Evolutionary conservation across 805 yeast genomes (phyloP).

Genomic region (Candida quercuum): DNA sequence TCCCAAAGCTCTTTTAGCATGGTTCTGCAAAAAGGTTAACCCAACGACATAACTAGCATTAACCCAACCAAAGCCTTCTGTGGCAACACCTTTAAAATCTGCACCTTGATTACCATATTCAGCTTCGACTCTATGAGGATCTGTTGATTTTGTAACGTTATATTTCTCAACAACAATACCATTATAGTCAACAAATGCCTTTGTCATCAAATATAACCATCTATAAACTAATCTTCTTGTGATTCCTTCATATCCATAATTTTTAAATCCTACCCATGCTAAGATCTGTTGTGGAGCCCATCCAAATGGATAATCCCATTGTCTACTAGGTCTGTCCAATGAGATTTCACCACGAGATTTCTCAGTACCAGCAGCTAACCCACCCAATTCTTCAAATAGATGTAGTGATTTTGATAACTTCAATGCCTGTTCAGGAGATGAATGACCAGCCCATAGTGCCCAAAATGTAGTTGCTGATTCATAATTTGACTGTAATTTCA

Average conservation of each 20-base stretch:
- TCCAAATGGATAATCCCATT: constrained; percentile 97
- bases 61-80: constrained; percentile 98
- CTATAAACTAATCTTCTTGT: constrained; percentile 73
- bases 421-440: constrained; percentile 65
- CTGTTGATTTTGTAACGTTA: constrained; percentile 76
- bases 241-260: constrained; percentile 62
- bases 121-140: constrained; percentile 89
- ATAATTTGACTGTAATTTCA: constrained; percentile 50
- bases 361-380: constrained; percentile 79
- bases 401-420: constrained; percentile 54
- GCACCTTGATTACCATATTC: constrained; percentile 97
- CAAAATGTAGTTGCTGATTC: constrained; percentile 89
- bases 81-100: constrained; percentile 86
- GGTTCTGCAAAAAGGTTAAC: constrained; percentile 54
- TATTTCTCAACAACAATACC: constrained; percentile 96
- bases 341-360: constrained; percentile 67
- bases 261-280: constrained; percentile 81
- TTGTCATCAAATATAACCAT: constrained; percentile 87
- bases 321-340: constrained; percentile 75
- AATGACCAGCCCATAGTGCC: constrained; percentile 83
- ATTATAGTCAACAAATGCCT: constrained; percentile 85
- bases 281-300: constrained; percentile 99
- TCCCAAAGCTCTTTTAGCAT: constrained; percentile 73
- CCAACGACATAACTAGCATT: constrained; percentile 82
- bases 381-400: constrained; percentile 82